phyloP scores from a whole-genome alignment of 2,329 filamentous ascomycete species.

The Magnaporthiopsis rhizophila region DNA sequence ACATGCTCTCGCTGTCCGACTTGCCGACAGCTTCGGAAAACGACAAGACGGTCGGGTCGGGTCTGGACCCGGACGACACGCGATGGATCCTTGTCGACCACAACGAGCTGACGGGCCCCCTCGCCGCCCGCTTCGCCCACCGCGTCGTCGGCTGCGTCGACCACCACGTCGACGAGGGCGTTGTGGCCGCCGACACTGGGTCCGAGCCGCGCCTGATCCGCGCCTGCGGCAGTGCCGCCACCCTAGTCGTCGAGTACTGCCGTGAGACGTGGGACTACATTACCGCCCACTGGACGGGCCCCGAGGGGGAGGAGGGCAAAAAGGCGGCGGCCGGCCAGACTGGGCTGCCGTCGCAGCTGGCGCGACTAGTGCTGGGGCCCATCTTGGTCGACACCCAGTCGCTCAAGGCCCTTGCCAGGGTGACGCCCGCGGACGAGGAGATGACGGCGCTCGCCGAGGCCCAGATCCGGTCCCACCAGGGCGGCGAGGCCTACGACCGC shows the following conservation, averaged over 20 bases:
- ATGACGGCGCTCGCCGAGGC: constrained; percentile 52
- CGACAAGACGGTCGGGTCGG: constrained; percentile 11
- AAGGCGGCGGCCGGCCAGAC: constrained; percentile 25
- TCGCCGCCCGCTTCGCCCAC: constrained; percentile 39
- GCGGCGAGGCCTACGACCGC: constrained; percentile 37
- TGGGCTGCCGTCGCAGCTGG: constrained; percentile 39
- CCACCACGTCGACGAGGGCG: constrained; percentile 68
- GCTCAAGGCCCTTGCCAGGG: constrained; percentile 55
- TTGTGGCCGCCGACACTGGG: constrained; percentile 34
- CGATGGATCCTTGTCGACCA: constrained; percentile 74
- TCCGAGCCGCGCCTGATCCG: constrained; percentile 53
- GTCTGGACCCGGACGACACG: constrained; percentile 45
- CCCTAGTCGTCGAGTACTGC: constrained; percentile 56
- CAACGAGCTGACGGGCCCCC: constrained; percentile 58
- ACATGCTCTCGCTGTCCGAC: constrained; percentile 57
- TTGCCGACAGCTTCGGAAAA: constrained; percentile 25
- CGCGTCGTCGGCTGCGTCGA: constrained; percentile 62
- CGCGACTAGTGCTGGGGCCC: constrained; percentile 59
- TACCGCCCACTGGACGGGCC: constrained; percentile 28
- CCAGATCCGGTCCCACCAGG: neutral
- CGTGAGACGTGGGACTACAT: constrained; percentile 48
- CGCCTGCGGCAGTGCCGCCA: constrained; percentile 65
- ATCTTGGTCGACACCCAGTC: constrained; percentile 68
- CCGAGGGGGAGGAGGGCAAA: constrained; percentile 23
- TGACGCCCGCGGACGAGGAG: constrained; percentile 50